Conservation (phyloP, 2,329 filamentous ascomycete species). For the Mollisia scopiformis region DNA sequence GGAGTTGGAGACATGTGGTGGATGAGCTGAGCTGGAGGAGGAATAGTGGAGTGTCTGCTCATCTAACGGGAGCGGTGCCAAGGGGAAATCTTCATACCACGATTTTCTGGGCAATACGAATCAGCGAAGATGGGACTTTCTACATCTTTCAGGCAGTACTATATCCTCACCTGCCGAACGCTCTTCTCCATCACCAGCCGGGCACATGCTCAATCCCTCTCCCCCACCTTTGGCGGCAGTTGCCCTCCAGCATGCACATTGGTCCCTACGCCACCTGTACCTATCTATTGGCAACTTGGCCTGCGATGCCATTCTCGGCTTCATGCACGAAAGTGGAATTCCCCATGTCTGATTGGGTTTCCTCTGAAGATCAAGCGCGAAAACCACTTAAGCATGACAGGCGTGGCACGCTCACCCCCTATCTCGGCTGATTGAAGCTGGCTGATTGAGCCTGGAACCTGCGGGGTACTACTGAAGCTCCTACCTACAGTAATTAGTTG, state of each 20-base stretch:
- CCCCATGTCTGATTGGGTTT: neutral
- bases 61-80: no score
- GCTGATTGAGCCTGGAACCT: neutral
- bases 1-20: neutral
- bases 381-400: neutral
- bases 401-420: neutral
- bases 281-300: neutral
- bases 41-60: no score
- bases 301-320: neutral
- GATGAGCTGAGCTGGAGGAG: neutral
- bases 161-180: no score
- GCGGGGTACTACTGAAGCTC: conserved; percentile 4
- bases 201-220: no score
- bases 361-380: neutral
- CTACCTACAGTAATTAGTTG: no score
- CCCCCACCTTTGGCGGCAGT: no score
- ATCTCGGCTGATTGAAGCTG: conserved; percentile 1
- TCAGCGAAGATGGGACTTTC: no score
- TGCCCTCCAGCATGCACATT: no score
- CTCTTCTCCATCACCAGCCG: no score
- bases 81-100: no score
- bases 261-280: neutral
- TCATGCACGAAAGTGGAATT: neutral
- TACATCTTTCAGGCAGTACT: no score
- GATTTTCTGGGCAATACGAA: no score